Conservation (phyloP, 2,329 filamentous ascomycete species). For the Trichoderma sp. region DNA sequence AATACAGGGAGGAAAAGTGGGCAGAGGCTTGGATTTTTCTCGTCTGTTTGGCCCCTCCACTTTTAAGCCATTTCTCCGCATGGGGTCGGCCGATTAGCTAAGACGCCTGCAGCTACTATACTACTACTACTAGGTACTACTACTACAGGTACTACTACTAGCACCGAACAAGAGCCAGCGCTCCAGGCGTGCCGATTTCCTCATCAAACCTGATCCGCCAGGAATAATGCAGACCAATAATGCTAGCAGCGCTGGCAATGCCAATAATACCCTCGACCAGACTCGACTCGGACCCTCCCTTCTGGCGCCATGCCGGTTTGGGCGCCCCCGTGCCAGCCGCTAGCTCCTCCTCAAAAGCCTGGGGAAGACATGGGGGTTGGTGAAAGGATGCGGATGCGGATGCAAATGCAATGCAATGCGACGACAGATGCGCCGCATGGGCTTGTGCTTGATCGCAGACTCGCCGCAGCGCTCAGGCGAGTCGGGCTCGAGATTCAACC, state of each 20-base stretch:
- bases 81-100: conserved; percentile 7
- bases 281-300: background rate
- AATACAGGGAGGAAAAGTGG: conserved; percentile 19
- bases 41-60: conserved; percentile 14
- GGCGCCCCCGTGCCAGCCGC: background rate
- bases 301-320: background rate
- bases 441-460: background rate
- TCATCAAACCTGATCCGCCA: no score
- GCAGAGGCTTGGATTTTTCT: conserved; percentile 17
- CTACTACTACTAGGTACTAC: no score
- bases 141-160: no score
- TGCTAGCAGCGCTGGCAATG: no score
- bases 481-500: background rate
- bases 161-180: background rate
- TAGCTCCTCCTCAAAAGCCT: background rate
- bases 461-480: background rate
- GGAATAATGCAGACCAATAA: no score
- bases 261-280: background rate
- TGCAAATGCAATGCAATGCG: background rate
- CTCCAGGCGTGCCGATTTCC: background rate
- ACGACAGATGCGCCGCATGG: conserved; percentile 10
- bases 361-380: conserved; percentile 4
- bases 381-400: background rate
- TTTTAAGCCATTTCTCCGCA: conserved; percentile 17
- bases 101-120: no score